A percentile compares a stretch with the other conserved stretches of the same genome.
Conservation (phyloP, 345 rosid genomes). For the Triadica sebifera region DNA sequence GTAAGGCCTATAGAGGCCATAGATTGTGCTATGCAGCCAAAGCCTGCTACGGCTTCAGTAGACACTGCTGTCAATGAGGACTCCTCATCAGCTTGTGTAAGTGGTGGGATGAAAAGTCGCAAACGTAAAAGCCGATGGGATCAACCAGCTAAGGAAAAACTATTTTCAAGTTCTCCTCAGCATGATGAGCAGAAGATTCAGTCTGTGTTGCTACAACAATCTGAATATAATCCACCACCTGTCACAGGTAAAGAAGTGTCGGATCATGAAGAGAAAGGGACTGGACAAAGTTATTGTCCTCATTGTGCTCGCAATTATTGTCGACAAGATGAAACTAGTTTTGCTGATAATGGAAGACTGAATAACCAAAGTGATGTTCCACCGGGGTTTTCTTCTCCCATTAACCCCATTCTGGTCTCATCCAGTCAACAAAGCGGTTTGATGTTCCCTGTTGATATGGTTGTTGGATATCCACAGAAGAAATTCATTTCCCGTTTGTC, state of each 20-base stretch:
- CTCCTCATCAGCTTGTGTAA: conserved; percentile 36
- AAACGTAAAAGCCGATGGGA: conserved; percentile 99
- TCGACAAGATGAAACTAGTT: conserved; percentile 24
- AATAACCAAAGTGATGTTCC: conserved; percentile 62
- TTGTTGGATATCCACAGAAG: conserved; percentile 49
- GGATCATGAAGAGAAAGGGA: conserved; percentile 22
- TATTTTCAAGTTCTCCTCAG: conserved; percentile 25
- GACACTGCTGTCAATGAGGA: conserved; percentile 43
- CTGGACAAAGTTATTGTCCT: conserved; percentile 19
- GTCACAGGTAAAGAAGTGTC: conserved; percentile 12
- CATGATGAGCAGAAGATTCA: conserved; percentile 37
- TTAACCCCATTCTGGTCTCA: conserved; percentile 26
- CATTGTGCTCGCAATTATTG: conserved; percentile 19
- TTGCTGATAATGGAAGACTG: conserved; percentile 29
- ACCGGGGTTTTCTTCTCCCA: conserved; percentile 77
- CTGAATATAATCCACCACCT: conserved; percentile 17
- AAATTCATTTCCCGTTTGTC: conserved; percentile 61
- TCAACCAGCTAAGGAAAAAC: conserved; percentile 54
- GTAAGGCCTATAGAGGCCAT: conserved; percentile 52
- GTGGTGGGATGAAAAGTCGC: conserved; percentile 43
- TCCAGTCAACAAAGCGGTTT: conserved; percentile 28
- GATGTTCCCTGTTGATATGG: conserved; percentile 35
- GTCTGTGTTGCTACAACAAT: conserved; percentile 26
- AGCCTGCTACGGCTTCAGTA: conserved; percentile 32
- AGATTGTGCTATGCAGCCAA: conserved; percentile 35